These are phyloP conservation scores for Elsinoe fawcettii DNA, from an alignment of 2,329 filamentous ascomycete genomes.

Conservation along the genomic window DNA sequence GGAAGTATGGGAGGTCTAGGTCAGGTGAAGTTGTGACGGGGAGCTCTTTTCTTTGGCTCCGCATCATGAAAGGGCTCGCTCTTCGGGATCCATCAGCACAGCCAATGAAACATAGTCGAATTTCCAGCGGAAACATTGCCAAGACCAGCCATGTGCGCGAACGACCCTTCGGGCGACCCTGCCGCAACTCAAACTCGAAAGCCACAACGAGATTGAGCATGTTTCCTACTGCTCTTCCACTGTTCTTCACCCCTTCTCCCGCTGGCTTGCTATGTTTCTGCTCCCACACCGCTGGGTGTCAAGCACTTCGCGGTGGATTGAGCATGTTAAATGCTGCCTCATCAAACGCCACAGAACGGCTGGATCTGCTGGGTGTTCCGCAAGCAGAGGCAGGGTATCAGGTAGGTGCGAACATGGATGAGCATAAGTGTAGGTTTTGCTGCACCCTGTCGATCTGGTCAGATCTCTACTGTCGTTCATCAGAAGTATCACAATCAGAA, in stretches of 20 bases:
- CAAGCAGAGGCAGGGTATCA: not conserved
- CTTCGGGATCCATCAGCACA: not conserved
- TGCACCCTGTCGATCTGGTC: not conserved
- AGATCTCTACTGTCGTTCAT: not conserved
- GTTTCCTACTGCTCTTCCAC: constrained; percentile 6
- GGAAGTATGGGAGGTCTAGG: no score
- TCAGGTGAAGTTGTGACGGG: no score
- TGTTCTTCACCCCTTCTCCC: not conserved
- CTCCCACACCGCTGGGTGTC: constrained; percentile 6
- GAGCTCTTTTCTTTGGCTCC: not conserved
- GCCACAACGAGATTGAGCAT: constrained; percentile 4
- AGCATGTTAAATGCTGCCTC: constrained; percentile 1
- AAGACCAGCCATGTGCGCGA: constrained; percentile 1
- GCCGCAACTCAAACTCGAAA: constrained; percentile 5
- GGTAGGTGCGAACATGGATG: not conserved
- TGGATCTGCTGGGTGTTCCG: not conserved
- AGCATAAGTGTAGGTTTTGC: not conserved
- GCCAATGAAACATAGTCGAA: not conserved
- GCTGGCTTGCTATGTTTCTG: not conserved
- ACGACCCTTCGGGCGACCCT: constrained; percentile 11
- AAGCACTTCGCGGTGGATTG: constrained; percentile 7
- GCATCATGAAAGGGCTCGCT: not conserved
- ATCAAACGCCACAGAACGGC: constrained; percentile 6
- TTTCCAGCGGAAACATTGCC: not conserved
- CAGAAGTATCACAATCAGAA: not conserved